Evolutionary conservation across 345 rosid genomes (phyloP).

Genomic region (Orychophragmus violaceus): DNA sequence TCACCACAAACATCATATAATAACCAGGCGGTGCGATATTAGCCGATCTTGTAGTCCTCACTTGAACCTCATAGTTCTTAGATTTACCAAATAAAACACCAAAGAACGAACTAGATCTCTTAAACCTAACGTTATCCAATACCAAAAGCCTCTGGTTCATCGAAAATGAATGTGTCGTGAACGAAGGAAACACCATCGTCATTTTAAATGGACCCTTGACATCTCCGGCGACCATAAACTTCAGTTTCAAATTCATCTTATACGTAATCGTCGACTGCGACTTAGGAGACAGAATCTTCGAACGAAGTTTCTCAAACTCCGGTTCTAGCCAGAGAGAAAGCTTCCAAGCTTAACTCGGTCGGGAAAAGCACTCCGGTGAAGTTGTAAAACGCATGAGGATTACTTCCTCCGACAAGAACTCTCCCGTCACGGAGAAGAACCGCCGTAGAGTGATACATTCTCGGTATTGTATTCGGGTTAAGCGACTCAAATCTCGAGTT

Average conservation of each 20-base stretch:
- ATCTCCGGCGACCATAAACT: constrained; percentile 19
- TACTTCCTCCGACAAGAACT: constrained; percentile 83
- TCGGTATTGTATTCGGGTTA: constrained; percentile 50
- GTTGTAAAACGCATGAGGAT: constrained; percentile 50
- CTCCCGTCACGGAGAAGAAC: constrained; percentile 66
- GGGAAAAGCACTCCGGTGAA: constrained; percentile 60
- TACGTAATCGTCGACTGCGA: constrained; percentile 20
- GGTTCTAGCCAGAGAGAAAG: constrained; percentile 61
- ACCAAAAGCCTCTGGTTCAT: constrained; percentile 72
- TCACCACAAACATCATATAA: constrained; percentile 63
- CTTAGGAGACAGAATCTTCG: constrained; percentile 35
- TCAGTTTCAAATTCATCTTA: constrained; percentile 21
- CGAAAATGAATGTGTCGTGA: constrained; percentile 68
- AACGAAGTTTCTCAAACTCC: constrained; percentile 32
- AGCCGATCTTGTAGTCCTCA: constrained; percentile 39
- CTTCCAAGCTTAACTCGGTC: constrained; percentile 68
- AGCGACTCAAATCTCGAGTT: constrained; percentile 46
- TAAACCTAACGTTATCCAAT: constrained; percentile 38
- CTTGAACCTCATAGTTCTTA: constrained; percentile 32
- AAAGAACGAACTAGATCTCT: constrained; percentile 1
- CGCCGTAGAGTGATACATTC: constrained; percentile 88
- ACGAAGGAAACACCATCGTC: constrained; percentile 63
- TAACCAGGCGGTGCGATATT: constrained; percentile 65
- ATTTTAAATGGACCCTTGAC: constrained; percentile 33
- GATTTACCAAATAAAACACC: not conserved